A percentile compares a stretch with the other conserved stretches of the same genome.
Conservation (phyloP, 257 asterid species). For the Solanum commersonii region DNA sequence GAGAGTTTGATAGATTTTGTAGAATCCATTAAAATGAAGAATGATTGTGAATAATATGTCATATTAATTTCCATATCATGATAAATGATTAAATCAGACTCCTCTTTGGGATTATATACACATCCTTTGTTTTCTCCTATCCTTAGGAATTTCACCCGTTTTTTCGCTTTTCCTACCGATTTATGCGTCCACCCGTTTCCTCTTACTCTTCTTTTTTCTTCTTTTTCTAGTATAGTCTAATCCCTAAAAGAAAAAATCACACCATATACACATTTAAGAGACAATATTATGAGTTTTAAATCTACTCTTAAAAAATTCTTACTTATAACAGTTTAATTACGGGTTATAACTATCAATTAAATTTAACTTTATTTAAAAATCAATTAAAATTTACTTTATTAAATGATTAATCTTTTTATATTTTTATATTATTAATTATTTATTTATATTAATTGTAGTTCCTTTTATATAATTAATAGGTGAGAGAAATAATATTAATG, state of each 20-base stretch:
- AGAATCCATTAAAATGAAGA: not conserved
- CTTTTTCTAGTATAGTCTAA: not conserved
- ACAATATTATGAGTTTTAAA: too few species aligned
- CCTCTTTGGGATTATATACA: not conserved
- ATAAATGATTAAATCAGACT: not conserved
- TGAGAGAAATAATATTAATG: too few species aligned
- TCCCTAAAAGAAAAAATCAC: not conserved
- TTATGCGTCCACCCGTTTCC: not conserved
- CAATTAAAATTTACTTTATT: too few species aligned
- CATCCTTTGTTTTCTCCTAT: conserved; percentile 12
- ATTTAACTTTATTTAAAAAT: too few species aligned
- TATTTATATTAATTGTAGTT: too few species aligned
- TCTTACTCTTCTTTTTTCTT: not conserved
- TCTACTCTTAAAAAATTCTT: too few species aligned
- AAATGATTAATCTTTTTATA: too few species aligned
- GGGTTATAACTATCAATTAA: too few species aligned
- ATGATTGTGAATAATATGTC: not conserved
- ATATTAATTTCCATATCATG: not conserved
- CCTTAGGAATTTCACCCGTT: conserved; percentile 14
- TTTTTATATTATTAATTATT: too few species aligned
- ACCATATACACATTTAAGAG: too few species aligned
- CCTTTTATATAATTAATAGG: too few species aligned
- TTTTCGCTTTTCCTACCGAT: not conserved
- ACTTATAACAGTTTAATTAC: too few species aligned
- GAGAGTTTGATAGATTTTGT: not conserved